phyloP scores from a whole-genome alignment of 2,329 filamentous ascomycete genomes.

The Neofusicoccum sp. region DNA sequence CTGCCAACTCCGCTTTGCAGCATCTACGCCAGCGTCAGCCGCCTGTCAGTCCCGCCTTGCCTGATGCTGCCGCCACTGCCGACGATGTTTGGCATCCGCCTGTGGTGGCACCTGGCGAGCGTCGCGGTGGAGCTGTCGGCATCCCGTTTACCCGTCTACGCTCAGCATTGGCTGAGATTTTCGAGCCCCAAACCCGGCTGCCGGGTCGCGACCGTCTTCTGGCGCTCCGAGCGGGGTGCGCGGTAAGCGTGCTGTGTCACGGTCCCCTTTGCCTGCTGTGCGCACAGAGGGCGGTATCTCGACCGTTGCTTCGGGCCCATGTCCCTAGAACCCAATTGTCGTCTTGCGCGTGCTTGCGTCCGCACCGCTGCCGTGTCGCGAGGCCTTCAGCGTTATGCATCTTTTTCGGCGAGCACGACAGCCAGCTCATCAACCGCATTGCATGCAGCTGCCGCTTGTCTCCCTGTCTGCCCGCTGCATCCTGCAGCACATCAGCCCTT shows the following conservation, averaged over 20 bases:
- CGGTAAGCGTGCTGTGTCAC: conserved; percentile 7
- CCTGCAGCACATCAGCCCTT: background rate
- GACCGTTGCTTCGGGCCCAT: background rate
- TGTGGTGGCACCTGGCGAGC: conserved; percentile 2
- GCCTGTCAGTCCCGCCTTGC: background rate
- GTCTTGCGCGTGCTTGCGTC: conserved; percentile 9
- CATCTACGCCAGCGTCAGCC: background rate
- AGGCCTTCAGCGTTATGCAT: background rate
- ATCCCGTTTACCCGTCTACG: conserved; percentile 10
- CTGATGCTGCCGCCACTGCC: background rate
- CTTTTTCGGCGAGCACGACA: background rate
- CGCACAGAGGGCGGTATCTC: background rate
- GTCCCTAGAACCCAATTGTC: conserved; percentile 3
- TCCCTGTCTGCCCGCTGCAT: background rate
- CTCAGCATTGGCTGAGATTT: background rate
- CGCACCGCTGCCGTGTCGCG: background rate
- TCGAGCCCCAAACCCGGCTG: conserved; percentile 8
- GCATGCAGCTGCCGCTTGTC: background rate
- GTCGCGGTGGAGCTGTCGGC: background rate
- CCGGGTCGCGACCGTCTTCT: background rate
- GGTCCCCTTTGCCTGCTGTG: background rate
- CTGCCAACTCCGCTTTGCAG: background rate
- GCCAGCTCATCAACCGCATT: conserved; percentile 10
- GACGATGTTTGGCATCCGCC: background rate
- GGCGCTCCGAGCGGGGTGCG: conserved; percentile 6